A percentile compares a stretch with the other conserved stretches of the same genome.
These are phyloP conservation scores for Nannizziopsis barbatae DNA, from an alignment of 2,329 filamentous ascomycete species.

Conservation along the genomic window DNA sequence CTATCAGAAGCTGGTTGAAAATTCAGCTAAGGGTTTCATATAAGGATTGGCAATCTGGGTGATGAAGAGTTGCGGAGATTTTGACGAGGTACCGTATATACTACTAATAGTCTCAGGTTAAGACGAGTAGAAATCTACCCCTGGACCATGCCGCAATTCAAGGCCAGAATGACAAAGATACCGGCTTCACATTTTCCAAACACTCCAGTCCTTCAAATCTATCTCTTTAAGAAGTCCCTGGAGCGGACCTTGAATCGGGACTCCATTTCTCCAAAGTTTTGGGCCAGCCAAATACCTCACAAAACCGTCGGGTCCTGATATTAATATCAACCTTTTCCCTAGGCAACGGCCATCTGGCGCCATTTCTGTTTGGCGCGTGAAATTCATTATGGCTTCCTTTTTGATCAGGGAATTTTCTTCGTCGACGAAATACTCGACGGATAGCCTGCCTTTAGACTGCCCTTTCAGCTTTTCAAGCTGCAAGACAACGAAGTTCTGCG, in stretches of 20 bases:
- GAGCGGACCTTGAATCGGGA: conserved; percentile 63
- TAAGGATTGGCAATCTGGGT: too few relatives aligned
- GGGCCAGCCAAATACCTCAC: conserved; percentile 67
- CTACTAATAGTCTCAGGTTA: too few relatives aligned
- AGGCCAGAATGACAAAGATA: too few relatives aligned
- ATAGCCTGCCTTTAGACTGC: conserved; percentile 46
- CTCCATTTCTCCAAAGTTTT: conserved; percentile 62
- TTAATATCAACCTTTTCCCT: conserved; percentile 50
- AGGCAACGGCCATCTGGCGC: conserved; percentile 14
- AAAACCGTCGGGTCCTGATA: conserved; percentile 88
- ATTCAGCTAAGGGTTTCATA: too few relatives aligned
- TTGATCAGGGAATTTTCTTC: conserved; percentile 60
- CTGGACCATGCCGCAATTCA: too few relatives aligned
- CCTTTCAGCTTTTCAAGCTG: conserved; percentile 54
- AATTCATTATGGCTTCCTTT: conserved; percentile 38
- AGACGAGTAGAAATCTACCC: too few relatives aligned
- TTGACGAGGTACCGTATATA: too few relatives aligned
- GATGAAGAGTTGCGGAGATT: too few relatives aligned
- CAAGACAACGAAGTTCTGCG: conserved; percentile 40
- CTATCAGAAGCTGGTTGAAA: too few relatives aligned
- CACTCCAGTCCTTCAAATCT: conserved; percentile 45
- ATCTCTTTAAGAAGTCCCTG: conserved; percentile 56
- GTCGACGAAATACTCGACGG: conserved; percentile 68
- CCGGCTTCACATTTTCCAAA: conserved; percentile 45
- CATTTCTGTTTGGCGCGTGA: conserved; percentile 19